phyloP scores from a whole-genome alignment of 345 rosid species.

The Firmiana major region DNA sequence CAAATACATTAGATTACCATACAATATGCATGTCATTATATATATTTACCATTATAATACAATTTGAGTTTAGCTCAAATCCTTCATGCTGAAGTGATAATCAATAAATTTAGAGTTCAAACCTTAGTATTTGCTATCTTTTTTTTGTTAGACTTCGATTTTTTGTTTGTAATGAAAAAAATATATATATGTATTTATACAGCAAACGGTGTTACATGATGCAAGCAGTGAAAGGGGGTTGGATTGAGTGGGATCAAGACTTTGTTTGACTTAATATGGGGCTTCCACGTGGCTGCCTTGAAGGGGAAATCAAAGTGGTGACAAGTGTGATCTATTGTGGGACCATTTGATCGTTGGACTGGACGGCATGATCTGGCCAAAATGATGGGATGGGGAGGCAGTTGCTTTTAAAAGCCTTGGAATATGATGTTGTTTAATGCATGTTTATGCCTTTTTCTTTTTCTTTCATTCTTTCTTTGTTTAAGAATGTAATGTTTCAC shows the following conservation, averaged over 20 bases:
- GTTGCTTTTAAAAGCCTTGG: neutral
- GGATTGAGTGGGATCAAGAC: neutral
- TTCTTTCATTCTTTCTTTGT: neutral
- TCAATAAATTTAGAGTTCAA: no score
- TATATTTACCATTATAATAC: no score
- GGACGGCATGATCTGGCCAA: slow-evolving; percentile 11
- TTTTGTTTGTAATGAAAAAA: no score
- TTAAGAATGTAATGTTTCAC: neutral
- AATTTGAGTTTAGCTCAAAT: no score
- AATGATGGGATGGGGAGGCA: neutral
- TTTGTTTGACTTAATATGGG: neutral
- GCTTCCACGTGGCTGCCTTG: slow-evolving; percentile 3
- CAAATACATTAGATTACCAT: no score
- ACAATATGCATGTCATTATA: no score
- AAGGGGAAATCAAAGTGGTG: neutral
- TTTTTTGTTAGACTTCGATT: no score
- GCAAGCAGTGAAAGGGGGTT: neutral
- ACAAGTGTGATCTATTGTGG: neutral
- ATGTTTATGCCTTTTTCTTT: neutral
- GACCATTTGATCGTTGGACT: slow-evolving; percentile 8
- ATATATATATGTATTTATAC: no score
- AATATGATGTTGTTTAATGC: neutral
- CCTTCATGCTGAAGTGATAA: no score
- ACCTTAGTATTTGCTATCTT: no score
- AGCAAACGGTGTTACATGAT: neutral